Evolutionary conservation across 2,329 filamentous ascomycete genomes (phyloP).

Genomic region (Sporothrix euskadiensis): DNA sequence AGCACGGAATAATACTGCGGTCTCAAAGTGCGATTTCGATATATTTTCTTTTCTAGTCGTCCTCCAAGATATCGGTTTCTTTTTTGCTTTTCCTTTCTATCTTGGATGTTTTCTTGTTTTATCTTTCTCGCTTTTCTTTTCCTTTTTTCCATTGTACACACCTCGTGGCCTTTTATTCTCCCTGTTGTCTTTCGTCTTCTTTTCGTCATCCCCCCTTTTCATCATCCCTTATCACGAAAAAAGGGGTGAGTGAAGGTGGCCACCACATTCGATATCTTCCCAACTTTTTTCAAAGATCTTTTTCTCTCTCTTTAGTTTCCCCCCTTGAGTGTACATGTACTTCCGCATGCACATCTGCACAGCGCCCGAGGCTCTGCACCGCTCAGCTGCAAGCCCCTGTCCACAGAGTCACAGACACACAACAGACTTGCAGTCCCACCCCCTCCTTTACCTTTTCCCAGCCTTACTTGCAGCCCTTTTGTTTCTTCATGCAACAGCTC

Average conservation of each 20-base stretch:
- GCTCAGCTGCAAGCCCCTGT: neutral
- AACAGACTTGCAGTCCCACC: neutral
- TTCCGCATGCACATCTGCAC: neutral
- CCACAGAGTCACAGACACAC: neutral
- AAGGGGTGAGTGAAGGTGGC: neutral
- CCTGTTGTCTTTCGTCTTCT: neutral
- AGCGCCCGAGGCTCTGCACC: slow-evolving; percentile 2
- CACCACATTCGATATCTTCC: neutral
- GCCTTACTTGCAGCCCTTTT: neutral
- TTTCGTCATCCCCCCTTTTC: slow-evolving; percentile 9
- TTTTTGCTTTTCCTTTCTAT: neutral
- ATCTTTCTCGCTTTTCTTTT: neutral
- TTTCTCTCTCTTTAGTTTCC: neutral
- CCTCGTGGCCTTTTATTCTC: neutral
- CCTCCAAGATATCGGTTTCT: neutral
- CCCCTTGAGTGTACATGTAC: slow-evolving; percentile 5
- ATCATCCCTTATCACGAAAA: slow-evolving; percentile 8
- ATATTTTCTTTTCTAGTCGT: neutral
- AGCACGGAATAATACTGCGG: neutral
- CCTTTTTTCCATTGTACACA: neutral
- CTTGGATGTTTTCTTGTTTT: neutral
- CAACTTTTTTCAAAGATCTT: neutral
- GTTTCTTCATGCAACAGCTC: neutral
- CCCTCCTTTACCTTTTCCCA: neutral
- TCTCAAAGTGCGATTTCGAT: neutral